Conservation (phyloP, 305 asterid species). For the Monarda citriodora region DNA sequence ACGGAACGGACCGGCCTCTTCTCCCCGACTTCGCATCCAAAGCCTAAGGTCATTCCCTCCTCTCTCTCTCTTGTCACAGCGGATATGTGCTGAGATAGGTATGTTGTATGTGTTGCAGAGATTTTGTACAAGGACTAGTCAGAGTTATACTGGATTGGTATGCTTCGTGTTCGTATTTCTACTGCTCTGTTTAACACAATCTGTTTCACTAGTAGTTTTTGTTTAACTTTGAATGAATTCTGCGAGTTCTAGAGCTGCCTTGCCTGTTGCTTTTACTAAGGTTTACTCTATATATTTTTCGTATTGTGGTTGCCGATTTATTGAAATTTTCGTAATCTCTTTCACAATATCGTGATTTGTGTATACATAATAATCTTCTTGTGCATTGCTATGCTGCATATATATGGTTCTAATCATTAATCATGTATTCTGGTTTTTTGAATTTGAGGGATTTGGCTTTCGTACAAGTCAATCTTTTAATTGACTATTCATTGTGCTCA, state of each 20-base stretch:
- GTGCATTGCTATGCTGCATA: background rate
- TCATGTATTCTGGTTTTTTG: background rate
- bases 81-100: background rate
- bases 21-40: conserved; percentile 36
- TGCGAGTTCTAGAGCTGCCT: background rate
- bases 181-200: background rate
- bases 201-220: background rate
- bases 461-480: background rate
- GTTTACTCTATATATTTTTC: background rate
- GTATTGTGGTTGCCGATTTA: background rate
- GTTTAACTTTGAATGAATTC: background rate
- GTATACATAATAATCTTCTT: background rate
- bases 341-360: background rate
- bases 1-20: conserved; percentile 36
- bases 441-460: background rate
- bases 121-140: conserved; percentile 26
- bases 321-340: no score
- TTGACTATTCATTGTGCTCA: background rate
- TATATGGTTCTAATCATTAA: background rate
- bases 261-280: background rate
- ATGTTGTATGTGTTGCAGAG: conserved; percentile 25
- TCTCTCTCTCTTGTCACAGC: background rate
- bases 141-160: conserved; percentile 32
- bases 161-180: background rate
- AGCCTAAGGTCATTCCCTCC: conserved; percentile 23